Percentiles rank a stretch among this genome's conserved stretches.
These are phyloP conservation scores for Globisporangium yorkense DNA, from an alignment of 352 stramenopile genomes.

Conservation along the genomic window DNA sequence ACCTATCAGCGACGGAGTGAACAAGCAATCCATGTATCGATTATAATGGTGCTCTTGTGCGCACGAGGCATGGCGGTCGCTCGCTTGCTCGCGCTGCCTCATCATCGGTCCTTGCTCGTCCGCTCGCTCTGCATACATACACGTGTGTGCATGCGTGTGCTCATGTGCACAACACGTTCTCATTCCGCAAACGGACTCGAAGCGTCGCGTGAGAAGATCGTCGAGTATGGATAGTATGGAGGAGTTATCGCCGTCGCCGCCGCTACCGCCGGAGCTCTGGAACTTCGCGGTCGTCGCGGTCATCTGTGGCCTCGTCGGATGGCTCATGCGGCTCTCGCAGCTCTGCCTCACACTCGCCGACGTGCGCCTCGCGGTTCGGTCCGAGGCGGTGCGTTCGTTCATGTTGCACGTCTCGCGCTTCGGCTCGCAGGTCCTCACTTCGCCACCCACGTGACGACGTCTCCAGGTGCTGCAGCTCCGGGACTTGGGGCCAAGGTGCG, in stretches of 20 bases:
- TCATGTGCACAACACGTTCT: conserved; percentile 37
- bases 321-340: conserved; percentile 34
- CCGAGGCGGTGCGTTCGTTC: conserved; percentile 29
- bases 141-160: too few species aligned
- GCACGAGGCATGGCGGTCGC: neutral
- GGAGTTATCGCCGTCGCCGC: conserved; percentile 2
- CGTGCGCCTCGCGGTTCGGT: conserved; percentile 29
- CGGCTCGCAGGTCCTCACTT: too few species aligned
- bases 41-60: conserved; percentile 4
- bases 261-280: conserved; percentile 46
- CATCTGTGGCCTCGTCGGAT: conserved; percentile 36
- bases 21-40: conserved; percentile 8
- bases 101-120: neutral
- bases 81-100: neutral
- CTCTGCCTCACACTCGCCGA: conserved; percentile 32
- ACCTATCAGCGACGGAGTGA: neutral
- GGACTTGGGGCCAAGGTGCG: conserved; percentile 24
- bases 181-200: conserved; percentile 10
- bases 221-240: neutral
- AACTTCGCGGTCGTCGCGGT: conserved; percentile 45
- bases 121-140: conserved; percentile 4
- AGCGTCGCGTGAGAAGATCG: neutral
- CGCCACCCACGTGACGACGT: neutral
- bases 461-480: conserved; percentile 22
- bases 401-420: neutral